These are phyloP conservation scores for Harringtonia lauricola DNA, from an alignment of 2,329 filamentous ascomycete genomes.

Conservation along the genomic window DNA sequence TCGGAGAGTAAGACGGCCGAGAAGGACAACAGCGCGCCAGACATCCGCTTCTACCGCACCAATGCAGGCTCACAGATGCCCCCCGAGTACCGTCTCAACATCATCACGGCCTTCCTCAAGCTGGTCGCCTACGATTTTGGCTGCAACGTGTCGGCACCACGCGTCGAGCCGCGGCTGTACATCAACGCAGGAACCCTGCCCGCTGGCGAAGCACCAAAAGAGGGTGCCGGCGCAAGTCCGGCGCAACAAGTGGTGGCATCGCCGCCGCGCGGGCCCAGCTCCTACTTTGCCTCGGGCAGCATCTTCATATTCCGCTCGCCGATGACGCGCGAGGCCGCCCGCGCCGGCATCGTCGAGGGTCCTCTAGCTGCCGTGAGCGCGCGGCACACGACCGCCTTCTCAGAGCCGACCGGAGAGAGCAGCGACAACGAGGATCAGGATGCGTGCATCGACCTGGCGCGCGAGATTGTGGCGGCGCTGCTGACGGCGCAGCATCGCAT, in stretches of 20 bases:
- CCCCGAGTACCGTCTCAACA: constrained; percentile 41
- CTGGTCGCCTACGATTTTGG: constrained; percentile 56
- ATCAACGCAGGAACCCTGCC: constrained; percentile 21
- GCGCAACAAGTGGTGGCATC: neutral
- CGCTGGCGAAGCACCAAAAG: neutral
- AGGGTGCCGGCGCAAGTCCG: neutral
- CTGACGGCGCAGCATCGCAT: constrained; percentile 53
- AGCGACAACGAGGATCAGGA: constrained; percentile 26
- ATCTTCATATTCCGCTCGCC: constrained; percentile 51
- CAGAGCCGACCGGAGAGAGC: constrained; percentile 6
- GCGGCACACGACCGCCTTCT: constrained; percentile 43
- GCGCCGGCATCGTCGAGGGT: constrained; percentile 48
- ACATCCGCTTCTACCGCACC: constrained; percentile 30
- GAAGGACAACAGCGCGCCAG: constrained; percentile 4
- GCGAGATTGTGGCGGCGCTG: constrained; percentile 49
- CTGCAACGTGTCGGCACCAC: constrained; percentile 45
- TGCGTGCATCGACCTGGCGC: constrained; percentile 48
- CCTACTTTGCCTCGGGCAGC: constrained; percentile 48
- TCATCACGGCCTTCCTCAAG: constrained; percentile 51
- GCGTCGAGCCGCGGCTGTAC: constrained; percentile 48
- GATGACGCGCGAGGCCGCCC: constrained; percentile 46
- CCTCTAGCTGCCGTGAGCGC: constrained; percentile 50
- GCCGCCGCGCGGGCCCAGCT: constrained; percentile 19
- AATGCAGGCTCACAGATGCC: constrained; percentile 45
- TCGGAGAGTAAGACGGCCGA: constrained; percentile 7